A percentile compares a stretch with the other conserved stretches of the same genome.
phyloP scores from a whole-genome alignment of 768 basidiomycete species.

The Russula virescens region DNA sequence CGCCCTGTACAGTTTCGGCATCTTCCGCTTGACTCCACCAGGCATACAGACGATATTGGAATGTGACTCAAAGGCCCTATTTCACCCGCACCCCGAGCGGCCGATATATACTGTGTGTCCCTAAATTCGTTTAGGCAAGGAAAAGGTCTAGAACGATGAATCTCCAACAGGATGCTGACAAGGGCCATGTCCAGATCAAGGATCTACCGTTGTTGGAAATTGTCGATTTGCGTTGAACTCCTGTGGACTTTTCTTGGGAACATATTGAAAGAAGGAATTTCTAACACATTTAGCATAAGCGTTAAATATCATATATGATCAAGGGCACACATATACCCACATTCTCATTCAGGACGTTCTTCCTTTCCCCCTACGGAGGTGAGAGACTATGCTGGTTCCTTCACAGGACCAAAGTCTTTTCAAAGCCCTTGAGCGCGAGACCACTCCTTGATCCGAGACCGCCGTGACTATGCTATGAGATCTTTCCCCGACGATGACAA shows the following conservation, averaged over 20 bases:
- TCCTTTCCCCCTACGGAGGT: no score
- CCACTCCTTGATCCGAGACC: no score
- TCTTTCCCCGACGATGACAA: no score
- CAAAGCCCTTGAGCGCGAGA: no score
- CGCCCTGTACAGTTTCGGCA: slow-evolving; percentile 71
- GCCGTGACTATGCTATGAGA: no score
- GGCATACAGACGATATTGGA: slow-evolving; percentile 66
- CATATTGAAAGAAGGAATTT: slow-evolving; percentile 4
- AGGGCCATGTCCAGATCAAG: slow-evolving; percentile 76
- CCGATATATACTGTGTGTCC: slow-evolving; percentile 76
- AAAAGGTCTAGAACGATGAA: neutral
- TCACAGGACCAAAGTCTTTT: no score
- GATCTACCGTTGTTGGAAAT: slow-evolving; percentile 64
- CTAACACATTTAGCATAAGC: slow-evolving; percentile 7
- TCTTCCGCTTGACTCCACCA: slow-evolving; percentile 83
- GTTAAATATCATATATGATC: slow-evolving; percentile 4
- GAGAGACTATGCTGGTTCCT: no score
- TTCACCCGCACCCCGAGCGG: slow-evolving; percentile 79
- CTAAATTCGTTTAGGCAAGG: neutral
- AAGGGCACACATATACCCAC: no score
- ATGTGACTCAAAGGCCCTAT: slow-evolving; percentile 67
- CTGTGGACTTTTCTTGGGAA: neutral
- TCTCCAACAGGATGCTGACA: slow-evolving; percentile 66
- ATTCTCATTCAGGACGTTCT: no score
- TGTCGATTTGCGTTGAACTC: slow-evolving; percentile 60